Evolutionary conservation across 306 rosid species (phyloP).

Genomic region (Acmispon strigosus): DNA sequence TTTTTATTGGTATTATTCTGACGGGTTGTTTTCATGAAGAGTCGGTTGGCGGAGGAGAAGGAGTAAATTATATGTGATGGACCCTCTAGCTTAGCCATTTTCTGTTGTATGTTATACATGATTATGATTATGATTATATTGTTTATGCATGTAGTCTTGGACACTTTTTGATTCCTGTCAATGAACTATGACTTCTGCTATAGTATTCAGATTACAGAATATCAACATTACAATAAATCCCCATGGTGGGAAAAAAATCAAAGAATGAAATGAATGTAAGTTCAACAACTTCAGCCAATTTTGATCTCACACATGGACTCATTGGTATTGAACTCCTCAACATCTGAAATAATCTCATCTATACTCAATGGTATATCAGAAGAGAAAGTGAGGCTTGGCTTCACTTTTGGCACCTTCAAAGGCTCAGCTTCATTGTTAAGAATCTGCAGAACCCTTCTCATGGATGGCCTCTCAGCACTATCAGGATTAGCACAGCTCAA

Average conservation of each 20-base stretch:
- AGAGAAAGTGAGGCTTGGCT: slow-evolving; percentile 19
- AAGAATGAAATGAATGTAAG: neutral
- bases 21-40: no score
- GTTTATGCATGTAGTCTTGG: neutral
- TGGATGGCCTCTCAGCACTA: slow-evolving; percentile 20
- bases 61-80: no score
- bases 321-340: slow-evolving; percentile 30
- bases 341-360: slow-evolving; percentile 64
- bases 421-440: slow-evolving; percentile 17
- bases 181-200: neutral
- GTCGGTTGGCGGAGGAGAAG: no score
- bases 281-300: neutral
- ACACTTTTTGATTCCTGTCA: neutral
- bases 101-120: no score
- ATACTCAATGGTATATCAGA: slow-evolving; percentile 29
- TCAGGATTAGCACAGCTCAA: slow-evolving; percentile 29
- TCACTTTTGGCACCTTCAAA: slow-evolving; percentile 11
- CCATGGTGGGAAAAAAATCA: neutral
- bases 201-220: slow-evolving; percentile 1
- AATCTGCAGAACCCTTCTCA: slow-evolving; percentile 25
- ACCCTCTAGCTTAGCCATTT: no score
- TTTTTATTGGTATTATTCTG: no score
- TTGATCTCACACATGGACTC: slow-evolving; percentile 22
- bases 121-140: no score
- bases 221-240: slow-evolving; percentile 6